Evolutionary conservation across 1,139 yeast species (phyloP), one percentile per base, ranked within the genome.

Genomic region (Wickerhamomyces sp.): DNA sequence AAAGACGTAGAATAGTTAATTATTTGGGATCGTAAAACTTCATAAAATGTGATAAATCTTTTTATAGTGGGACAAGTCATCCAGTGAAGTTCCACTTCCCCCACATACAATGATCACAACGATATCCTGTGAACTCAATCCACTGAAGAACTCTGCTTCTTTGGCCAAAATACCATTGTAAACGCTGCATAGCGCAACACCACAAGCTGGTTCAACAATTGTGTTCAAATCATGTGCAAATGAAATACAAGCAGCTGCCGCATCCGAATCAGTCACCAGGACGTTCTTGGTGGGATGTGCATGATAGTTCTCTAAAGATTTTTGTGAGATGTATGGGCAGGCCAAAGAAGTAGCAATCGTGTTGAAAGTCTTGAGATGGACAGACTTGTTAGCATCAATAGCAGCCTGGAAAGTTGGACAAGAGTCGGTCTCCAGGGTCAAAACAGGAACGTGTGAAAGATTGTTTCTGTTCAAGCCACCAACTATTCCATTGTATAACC

Each of bases 161-260:
- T 62, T 50, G 28, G 54, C 54, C 16, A 74, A 46, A 17, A 66
- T 46, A 8, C 61, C 61, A 32, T 68, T 57, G 49, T 74, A 74
- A 3, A 70, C 65, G 8, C 72, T 59, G 14, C 79, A 72, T 21
- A 81, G 47, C 0, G 87, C 70, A 2, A 86, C 88, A 10, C 87
- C 88, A 60, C 89, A 82, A 1, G 89, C 87, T 0, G 88, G 87
- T 51, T 82, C 89, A 0, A 78, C 75, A 8, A 78, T 61, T 33
- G 69, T 60, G 25, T 67, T 66, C 39, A 65, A 71, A 27, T 66
- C 71, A 11, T 69, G 62, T 6, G 77, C 70, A 45, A 70, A 77
- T 26, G 55, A 60, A 13, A 75, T 51, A 33, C 78, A 63, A 0
- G 81, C 79, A 15, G 55, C 52, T 2, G 74, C 60, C 0, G 85